phyloP scores from a whole-genome alignment of 805 yeast genomes.

The Yarrowia divulgata region DNA sequence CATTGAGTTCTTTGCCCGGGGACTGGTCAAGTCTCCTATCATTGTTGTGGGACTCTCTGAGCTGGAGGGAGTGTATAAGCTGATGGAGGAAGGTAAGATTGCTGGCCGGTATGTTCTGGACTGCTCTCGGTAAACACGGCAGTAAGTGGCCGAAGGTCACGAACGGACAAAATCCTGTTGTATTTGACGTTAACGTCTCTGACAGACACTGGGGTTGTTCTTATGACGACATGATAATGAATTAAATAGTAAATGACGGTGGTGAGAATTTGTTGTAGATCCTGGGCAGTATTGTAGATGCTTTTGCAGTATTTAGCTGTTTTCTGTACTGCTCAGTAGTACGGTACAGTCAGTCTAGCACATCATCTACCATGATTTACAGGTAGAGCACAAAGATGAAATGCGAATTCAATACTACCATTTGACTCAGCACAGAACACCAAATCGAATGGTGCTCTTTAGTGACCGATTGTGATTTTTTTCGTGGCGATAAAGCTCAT shows the following conservation, averaged over 20 bases:
- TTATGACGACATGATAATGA: conserved; percentile 6
- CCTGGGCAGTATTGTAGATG: too few species aligned
- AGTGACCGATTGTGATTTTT: too few species aligned
- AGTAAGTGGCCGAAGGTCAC: conserved; percentile 4
- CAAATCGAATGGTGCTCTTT: too few species aligned
- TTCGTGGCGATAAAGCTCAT: too few species aligned
- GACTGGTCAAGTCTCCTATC: conserved; percentile 61
- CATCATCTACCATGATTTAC: too few species aligned
- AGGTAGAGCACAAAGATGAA: too few species aligned
- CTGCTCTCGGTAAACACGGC: conserved; percentile 52
- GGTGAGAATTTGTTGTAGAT: conserved; percentile 11
- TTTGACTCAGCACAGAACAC: too few species aligned
- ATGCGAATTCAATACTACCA: too few species aligned
- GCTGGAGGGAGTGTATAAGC: conserved; percentile 57
- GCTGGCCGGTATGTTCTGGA: conserved; percentile 71
- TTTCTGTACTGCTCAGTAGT: too few species aligned
- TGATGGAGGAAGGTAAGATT: conserved; percentile 69
- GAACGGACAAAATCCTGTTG: not conserved
- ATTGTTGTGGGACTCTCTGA: conserved; percentile 62
- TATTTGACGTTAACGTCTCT: not conserved
- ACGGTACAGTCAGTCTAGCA: too few species aligned
- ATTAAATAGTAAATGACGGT: not conserved
- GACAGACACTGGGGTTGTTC: too few species aligned
- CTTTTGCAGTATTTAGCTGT: too few species aligned
- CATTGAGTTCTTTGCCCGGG: conserved; percentile 61